These are phyloP conservation scores for Chlamydomonas urium DNA, from an alignment of 139 green algal genomes.

Conservation along the genomic window DNA sequence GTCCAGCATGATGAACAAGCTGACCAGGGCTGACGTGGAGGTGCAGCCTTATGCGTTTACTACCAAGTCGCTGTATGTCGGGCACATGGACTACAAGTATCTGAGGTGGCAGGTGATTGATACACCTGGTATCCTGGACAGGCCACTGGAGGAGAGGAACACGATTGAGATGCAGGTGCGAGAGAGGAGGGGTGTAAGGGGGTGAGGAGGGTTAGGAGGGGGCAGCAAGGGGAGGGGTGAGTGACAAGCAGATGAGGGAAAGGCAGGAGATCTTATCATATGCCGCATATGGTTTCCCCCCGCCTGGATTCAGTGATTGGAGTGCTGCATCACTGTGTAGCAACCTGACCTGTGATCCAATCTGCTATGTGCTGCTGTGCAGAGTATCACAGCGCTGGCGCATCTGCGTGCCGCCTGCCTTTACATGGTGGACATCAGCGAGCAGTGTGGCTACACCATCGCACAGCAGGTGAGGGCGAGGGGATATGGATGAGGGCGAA, in stretches of 20 bases:
- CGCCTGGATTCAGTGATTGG: too few species aligned
- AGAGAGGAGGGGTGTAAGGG: neutral
- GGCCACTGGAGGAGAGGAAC: constrained; percentile 97
- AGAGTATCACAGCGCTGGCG: constrained; percentile 95
- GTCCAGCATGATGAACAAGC: constrained; percentile 95
- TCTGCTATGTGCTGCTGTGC: too few species aligned
- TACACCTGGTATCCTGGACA: constrained; percentile 96
- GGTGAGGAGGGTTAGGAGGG: too few species aligned
- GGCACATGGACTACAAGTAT: constrained; percentile 99
- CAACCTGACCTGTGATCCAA: too few species aligned
- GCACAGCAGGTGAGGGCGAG: constrained; percentile 79
- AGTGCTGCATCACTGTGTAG: too few species aligned
- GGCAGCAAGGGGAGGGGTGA: too few species aligned
- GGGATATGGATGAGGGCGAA: too few species aligned
- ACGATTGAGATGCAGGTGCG: constrained; percentile 96
- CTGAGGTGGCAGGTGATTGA: constrained; percentile 84
- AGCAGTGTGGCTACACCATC: constrained; percentile 94
- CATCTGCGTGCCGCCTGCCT: constrained; percentile 94
- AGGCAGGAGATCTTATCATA: too few species aligned
- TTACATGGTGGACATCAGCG: constrained; percentile 94
- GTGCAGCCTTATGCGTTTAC: constrained; percentile 71
- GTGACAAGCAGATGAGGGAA: too few species aligned
- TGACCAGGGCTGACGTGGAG: constrained; percentile 96
- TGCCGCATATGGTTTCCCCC: too few species aligned
- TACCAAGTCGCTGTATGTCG: constrained; percentile 80